Evolutionary conservation across 2,329 filamentous ascomycete species (phyloP).

Genomic region (Monilinia laxa): DNA sequence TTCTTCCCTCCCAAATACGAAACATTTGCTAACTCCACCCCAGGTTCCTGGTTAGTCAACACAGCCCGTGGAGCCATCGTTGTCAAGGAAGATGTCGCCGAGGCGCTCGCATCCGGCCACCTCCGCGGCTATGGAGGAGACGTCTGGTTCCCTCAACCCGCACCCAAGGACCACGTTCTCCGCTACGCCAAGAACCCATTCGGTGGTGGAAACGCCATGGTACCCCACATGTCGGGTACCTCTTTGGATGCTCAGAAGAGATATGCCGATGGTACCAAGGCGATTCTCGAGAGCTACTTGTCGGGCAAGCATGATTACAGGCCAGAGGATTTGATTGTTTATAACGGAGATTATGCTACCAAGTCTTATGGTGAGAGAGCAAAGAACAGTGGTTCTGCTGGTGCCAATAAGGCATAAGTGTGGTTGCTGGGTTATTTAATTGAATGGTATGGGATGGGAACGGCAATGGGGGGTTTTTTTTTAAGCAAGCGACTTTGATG

Average conservation of each 20-base stretch:
- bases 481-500: constrained; percentile 2
- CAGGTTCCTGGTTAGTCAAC: constrained; percentile 95
- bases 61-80: constrained; percentile 98
- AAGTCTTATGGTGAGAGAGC: constrained; percentile 52
- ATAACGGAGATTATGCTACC: constrained; percentile 89
- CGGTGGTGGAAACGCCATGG: constrained; percentile 97
- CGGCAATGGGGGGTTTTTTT: neutral
- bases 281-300: constrained; percentile 89
- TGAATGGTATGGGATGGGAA: neutral
- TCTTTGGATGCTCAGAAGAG: constrained; percentile 97
- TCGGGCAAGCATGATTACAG: constrained; percentile 83
- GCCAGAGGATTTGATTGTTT: constrained; percentile 86
- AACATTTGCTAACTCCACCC: neutral
- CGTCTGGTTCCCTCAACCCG: constrained; percentile 92
- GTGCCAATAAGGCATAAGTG: constrained; percentile 19
- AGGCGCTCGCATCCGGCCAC: constrained; percentile 86
- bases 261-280: constrained; percentile 84
- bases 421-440: neutral
- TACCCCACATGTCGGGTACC: constrained; percentile 97
- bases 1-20: neutral
- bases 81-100: constrained; percentile 98
- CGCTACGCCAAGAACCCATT: constrained; percentile 92
- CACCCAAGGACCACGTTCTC: constrained; percentile 87
- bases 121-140: constrained; percentile 86
- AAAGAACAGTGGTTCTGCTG: constrained; percentile 27